Evolutionary conservation across 257 asterid species (phyloP).

Genomic region (Rauvolfia tetraphylla): DNA sequence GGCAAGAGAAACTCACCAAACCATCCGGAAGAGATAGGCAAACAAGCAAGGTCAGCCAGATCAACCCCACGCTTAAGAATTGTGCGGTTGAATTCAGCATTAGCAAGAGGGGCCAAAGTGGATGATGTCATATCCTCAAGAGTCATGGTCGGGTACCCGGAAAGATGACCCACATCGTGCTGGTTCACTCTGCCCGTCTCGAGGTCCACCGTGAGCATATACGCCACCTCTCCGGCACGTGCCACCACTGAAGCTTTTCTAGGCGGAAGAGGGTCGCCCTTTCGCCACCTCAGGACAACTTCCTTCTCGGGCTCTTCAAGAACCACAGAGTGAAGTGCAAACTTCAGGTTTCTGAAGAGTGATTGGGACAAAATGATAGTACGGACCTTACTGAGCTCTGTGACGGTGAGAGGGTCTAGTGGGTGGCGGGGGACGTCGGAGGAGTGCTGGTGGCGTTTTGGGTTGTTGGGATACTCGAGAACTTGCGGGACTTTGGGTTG

Average conservation of each 20-base stretch:
- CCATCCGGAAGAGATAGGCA: constrained; percentile 89
- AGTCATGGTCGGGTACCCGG: constrained; percentile 89
- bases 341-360: constrained; percentile 37
- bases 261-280: constrained; percentile 54
- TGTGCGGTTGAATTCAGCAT: constrained; percentile 76
- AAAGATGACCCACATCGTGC: constrained; percentile 34
- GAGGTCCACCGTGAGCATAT: constrained; percentile 60
- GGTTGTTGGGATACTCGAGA: constrained; percentile 18
- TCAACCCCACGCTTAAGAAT: constrained; percentile 80
- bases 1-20: constrained; percentile 44
- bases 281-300: constrained; percentile 55
- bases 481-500: constrained; percentile 27
- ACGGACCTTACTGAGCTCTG: constrained; percentile 49
- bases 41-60: constrained; percentile 67
- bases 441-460: constrained; percentile 44
- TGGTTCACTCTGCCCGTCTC: constrained; percentile 39
- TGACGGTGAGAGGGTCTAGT: constrained; percentile 74
- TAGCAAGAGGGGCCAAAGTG: constrained; percentile 68
- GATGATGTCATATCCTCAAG: constrained; percentile 78
- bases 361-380: constrained; percentile 27
- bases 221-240: constrained; percentile 49
- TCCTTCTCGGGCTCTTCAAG: constrained; percentile 75
- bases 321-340: constrained; percentile 68
- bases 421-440: constrained; percentile 77
- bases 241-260: constrained; percentile 79